Conservation (phyloP, 495 filamentous ascomycete genomes). For the Penicillium canescens region DNA sequence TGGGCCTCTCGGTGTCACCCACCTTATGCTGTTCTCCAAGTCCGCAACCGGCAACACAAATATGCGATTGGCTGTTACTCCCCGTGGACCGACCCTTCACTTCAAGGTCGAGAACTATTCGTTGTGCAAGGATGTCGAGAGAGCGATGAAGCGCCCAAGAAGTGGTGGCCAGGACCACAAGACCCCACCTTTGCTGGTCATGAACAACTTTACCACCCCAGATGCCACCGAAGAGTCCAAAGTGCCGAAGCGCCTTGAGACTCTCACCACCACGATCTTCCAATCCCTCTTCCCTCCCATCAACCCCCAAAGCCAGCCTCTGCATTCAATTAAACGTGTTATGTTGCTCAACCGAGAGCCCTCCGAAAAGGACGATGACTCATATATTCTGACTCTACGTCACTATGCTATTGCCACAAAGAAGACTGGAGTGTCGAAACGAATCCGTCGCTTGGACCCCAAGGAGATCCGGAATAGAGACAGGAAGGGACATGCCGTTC, state of each 20-base stretch:
- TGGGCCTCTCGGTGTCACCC: slow-evolving; percentile 89
- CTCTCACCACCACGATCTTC: slow-evolving; percentile 90
- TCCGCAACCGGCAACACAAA: slow-evolving; percentile 90
- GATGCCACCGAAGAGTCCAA: slow-evolving; percentile 57
- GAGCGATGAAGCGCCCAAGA: slow-evolving; percentile 76
- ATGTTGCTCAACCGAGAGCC: slow-evolving; percentile 84
- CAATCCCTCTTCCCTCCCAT: slow-evolving; percentile 96
- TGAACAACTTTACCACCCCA: slow-evolving; percentile 92
- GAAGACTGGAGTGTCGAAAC: slow-evolving; percentile 76
- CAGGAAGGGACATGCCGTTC: slow-evolving; percentile 66
- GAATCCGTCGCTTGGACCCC: slow-evolving; percentile 80
- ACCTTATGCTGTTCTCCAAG: slow-evolving; percentile 91
- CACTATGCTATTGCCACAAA: slow-evolving; percentile 96
- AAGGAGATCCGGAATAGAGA: slow-evolving; percentile 71
- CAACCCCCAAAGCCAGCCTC: slow-evolving; percentile 84
- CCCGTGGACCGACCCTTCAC: slow-evolving; percentile 88
- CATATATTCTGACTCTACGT: slow-evolving; percentile 85
- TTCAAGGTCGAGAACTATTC: slow-evolving; percentile 98
- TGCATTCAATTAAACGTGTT: slow-evolving; percentile 84
- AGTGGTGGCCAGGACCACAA: slow-evolving; percentile 80
- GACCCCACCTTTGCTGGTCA: slow-evolving; percentile 84
- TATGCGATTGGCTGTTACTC: slow-evolving; percentile 83
- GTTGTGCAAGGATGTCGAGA: slow-evolving; percentile 84
- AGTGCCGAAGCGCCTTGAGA: slow-evolving; percentile 82
- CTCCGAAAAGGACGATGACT: slow-evolving; percentile 53